Evolutionary conservation across 129 eudicot species (phyloP).

Genomic region (carrot (Daucus carota)): DNA sequence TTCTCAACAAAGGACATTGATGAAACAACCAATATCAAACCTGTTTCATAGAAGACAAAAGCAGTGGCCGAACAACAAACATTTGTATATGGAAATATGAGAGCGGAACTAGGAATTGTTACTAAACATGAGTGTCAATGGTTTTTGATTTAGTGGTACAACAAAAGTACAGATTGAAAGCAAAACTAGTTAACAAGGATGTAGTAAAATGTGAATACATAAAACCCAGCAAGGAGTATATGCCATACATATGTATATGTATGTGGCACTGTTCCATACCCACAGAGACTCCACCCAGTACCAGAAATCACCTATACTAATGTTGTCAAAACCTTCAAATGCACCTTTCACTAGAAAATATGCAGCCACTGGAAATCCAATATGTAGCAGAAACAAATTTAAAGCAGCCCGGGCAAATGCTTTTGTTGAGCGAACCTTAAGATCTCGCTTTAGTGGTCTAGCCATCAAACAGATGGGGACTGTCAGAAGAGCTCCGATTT

Average conservation of each 20-base stretch:
- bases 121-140: not conserved
- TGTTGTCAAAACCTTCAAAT: constrained; percentile 33
- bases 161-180: not conserved
- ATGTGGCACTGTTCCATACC: constrained; percentile 94
- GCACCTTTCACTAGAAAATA: constrained; percentile 45
- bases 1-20: too few species aligned
- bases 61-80: not conserved
- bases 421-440: constrained; percentile 20
- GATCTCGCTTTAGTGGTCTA: constrained; percentile 41
- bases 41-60: too few species aligned
- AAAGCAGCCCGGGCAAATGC: constrained; percentile 23
- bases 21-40: too few species aligned
- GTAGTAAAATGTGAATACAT: constrained; percentile 55
- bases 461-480: constrained; percentile 82
- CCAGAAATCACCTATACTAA: constrained; percentile 71
- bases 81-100: not conserved
- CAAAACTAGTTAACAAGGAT: constrained; percentile 33
- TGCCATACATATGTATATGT: constrained; percentile 66
- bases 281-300: constrained; percentile 78
- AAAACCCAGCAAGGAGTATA: constrained; percentile 95
- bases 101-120: not conserved
- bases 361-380: constrained; percentile 55
- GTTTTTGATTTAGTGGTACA: not conserved
- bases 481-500: constrained; percentile 74
- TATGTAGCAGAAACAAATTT: constrained; percentile 32